Conservation (phyloP, 495 filamentous ascomycete species). For the Xylaria sp. region DNA sequence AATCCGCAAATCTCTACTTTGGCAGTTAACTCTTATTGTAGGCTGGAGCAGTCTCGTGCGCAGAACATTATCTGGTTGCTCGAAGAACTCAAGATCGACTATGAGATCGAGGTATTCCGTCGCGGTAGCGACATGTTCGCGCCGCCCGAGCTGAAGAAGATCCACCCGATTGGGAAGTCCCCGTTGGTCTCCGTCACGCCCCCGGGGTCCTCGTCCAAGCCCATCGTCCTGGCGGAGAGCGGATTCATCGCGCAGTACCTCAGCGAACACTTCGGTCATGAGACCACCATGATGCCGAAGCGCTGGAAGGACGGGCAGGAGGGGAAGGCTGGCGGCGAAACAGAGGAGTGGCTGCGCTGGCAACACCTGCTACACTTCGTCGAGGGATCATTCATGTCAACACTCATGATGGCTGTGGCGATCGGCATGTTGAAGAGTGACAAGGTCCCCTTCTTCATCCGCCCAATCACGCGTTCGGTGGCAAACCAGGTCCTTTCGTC, state of each 20-base stretch:
- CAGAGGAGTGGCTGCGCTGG: conserved; percentile 76
- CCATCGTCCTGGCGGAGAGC: conserved; percentile 79
- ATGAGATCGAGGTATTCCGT: conserved; percentile 77
- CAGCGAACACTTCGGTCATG: conserved; percentile 67
- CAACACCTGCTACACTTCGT: conserved; percentile 83
- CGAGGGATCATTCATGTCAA: conserved; percentile 73
- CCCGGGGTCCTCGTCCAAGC: conserved; percentile 46
- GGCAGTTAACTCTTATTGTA: conserved; percentile 39
- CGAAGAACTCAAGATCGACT: conserved; percentile 80
- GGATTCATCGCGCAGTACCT: conserved; percentile 83
- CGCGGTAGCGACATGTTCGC: conserved; percentile 66
- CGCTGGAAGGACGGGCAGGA: conserved; percentile 65
- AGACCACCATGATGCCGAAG: conserved; percentile 65
- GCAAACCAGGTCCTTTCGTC: conserved; percentile 63
- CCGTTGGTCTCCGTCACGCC: conserved; percentile 70
- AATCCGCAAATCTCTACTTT: background rate
- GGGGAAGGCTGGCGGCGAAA: conserved; percentile 68
- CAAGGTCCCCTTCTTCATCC: conserved; percentile 83
- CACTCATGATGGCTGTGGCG: conserved; percentile 58
- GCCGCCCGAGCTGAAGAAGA: conserved; percentile 71
- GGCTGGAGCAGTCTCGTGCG: conserved; percentile 79
- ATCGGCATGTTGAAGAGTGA: conserved; percentile 60
- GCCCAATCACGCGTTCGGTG: conserved; percentile 72
- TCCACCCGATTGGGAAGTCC: conserved; percentile 87
- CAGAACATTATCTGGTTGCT: conserved; percentile 91